phyloP scores from a whole-genome alignment of 2,329 filamentous ascomycete species.

The Trichoderma simmonsii region DNA sequence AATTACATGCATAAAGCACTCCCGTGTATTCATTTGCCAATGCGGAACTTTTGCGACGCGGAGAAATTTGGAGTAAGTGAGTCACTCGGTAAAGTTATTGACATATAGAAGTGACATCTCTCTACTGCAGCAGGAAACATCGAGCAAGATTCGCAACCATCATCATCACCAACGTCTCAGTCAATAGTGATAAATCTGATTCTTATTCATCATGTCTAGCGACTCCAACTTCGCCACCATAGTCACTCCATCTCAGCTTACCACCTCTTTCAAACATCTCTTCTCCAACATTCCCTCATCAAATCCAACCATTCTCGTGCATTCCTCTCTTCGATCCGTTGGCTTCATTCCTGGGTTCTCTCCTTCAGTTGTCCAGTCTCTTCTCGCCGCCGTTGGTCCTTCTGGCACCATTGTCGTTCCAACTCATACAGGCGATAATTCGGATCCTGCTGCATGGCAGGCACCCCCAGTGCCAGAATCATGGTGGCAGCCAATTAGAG shows the following conservation, averaged over 20 bases:
- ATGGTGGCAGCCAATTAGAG: conserved; percentile 22
- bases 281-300: not conserved
- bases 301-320: not conserved
- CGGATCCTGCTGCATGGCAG: conserved; percentile 20
- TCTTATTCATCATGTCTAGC: not conserved
- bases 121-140: not conserved
- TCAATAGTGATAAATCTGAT: not conserved
- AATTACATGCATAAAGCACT: not conserved
- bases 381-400: not conserved
- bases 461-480: conserved; percentile 19
- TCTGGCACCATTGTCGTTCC: conserved; percentile 22
- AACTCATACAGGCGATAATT: conserved; percentile 21
- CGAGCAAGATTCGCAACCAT: not conserved
- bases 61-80: not conserved
- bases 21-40: not conserved
- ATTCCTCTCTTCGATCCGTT: not conserved
- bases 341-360: not conserved
- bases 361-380: not conserved
- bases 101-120: too few relatives aligned
- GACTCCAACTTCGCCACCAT: not conserved
- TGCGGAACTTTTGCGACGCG: not conserved
- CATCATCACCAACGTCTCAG: too few relatives aligned
- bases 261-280: not conserved
- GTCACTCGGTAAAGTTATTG: not conserved
- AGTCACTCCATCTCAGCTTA: not conserved